These are phyloP conservation scores for Capsicum baccatum DNA, from an alignment of 257 asterid species.

Conservation along the genomic window DNA sequence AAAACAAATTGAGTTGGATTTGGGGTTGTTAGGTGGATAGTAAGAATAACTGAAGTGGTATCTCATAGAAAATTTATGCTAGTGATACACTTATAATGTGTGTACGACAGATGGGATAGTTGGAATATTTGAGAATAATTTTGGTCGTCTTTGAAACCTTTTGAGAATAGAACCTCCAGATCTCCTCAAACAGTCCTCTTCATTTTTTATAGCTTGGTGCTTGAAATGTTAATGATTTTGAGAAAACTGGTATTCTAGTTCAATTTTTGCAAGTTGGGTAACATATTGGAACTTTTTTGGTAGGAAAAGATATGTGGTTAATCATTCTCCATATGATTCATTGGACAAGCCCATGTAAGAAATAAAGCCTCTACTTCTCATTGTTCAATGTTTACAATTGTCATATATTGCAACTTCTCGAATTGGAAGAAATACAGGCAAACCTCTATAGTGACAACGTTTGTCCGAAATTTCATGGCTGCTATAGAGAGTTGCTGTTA, in stretches of 20 bases:
- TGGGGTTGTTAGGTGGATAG: not conserved
- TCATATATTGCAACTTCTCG: not conserved
- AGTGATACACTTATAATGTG: not conserved
- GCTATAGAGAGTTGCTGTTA: too few species aligned
- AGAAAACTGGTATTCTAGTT: not conserved
- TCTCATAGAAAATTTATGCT: conserved; percentile 13
- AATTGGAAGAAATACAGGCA: not conserved
- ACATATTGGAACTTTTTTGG: not conserved
- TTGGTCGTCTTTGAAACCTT: not conserved
- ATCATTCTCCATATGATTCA: not conserved
- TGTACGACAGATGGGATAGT: not conserved
- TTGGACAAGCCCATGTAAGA: not conserved
- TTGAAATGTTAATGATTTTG: not conserved
- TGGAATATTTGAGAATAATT: conserved; percentile 2
- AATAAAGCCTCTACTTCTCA: conserved; percentile 1
- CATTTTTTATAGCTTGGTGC: conserved; percentile 10
- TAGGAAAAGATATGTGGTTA: not conserved
- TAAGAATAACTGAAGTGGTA: not conserved
- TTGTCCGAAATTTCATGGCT: too few species aligned
- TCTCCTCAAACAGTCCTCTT: not conserved
- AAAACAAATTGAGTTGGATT: not conserved
- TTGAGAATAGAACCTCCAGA: conserved; percentile 1
- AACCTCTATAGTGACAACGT: too few species aligned
- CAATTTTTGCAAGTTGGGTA: not conserved
- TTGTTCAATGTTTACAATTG: not conserved